Evolutionary conservation across 2,329 filamentous ascomycete species (phyloP).

Genomic region (Pseudopyricularia cyperi): DNA sequence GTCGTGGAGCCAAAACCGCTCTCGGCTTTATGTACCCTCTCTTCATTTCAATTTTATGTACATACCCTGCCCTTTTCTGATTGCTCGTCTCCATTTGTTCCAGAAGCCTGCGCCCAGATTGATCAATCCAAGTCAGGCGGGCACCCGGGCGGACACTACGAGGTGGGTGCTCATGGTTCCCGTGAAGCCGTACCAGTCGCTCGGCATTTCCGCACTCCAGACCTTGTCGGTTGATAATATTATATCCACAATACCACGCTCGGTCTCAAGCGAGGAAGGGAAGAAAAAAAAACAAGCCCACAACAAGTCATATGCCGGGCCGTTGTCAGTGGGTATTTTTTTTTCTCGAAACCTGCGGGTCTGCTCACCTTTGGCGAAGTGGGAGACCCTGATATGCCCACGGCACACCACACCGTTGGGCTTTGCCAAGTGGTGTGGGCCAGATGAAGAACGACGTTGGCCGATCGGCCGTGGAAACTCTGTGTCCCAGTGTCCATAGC

Average conservation of each 20-base stretch:
- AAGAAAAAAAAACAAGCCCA: no score
- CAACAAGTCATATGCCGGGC: background rate
- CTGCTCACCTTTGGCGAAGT: background rate
- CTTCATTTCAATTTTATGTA: no score
- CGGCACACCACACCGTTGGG: background rate
- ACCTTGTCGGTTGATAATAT: background rate
- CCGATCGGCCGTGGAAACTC: no score
- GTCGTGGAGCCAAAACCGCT: no score
- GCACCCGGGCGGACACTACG: no score
- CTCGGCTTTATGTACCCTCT: no score
- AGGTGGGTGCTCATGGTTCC: no score
- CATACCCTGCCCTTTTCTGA: background rate
- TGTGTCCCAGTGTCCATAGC: no score
- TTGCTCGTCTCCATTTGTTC: background rate
- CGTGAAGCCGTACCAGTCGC: no score
- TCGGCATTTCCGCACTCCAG: background rate
- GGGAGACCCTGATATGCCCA: background rate
- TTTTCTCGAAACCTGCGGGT: background rate
- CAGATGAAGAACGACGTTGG: background rate
- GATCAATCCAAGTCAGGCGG: no score
- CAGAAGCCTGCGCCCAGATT: background rate
- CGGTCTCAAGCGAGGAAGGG: no score
- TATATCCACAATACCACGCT: no score
- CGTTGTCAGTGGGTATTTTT: background rate
- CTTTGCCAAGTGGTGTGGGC: background rate